Evolutionary conservation across 768 basidiomycete genomes (phyloP).

Genomic region (Baorangia bicolor): DNA sequence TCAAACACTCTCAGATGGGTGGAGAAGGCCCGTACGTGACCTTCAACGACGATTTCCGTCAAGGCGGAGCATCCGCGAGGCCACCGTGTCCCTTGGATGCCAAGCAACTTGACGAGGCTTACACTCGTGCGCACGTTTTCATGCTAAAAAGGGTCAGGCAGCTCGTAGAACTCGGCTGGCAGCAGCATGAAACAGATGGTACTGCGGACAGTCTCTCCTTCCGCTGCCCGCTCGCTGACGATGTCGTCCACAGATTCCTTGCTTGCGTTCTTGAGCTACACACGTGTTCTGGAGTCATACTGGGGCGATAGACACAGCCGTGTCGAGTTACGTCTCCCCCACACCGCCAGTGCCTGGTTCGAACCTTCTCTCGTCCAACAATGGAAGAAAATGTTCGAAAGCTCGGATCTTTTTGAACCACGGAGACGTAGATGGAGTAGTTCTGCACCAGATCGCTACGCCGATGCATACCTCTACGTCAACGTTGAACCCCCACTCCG

Average conservation of each 20-base stretch:
- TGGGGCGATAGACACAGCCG: background rate
- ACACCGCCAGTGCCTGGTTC: background rate
- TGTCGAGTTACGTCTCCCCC: constrained; percentile 1
- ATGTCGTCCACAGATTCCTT: background rate
- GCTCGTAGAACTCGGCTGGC: background rate
- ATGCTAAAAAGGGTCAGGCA: background rate
- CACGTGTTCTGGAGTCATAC: background rate
- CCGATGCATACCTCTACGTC: constrained; percentile 6
- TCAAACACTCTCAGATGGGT: background rate
- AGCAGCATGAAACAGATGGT: background rate
- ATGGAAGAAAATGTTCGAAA: constrained; percentile 3
- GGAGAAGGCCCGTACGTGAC: constrained; percentile 8
- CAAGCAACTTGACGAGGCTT: background rate
- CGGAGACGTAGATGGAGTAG: background rate
- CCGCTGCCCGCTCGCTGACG: background rate
- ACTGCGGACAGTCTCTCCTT: background rate
- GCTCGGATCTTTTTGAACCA: background rate
- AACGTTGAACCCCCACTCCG: constrained; percentile 5
- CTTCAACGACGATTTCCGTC: background rate
- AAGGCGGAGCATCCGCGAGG: background rate
- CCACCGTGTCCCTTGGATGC: background rate
- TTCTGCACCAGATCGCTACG: background rate
- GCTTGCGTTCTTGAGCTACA: background rate
- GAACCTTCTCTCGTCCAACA: background rate
- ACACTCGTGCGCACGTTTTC: background rate